Evolutionary conservation across 148 eudicot genomes (phyloP).

Genomic region (Rhododendron williamsianum): DNA sequence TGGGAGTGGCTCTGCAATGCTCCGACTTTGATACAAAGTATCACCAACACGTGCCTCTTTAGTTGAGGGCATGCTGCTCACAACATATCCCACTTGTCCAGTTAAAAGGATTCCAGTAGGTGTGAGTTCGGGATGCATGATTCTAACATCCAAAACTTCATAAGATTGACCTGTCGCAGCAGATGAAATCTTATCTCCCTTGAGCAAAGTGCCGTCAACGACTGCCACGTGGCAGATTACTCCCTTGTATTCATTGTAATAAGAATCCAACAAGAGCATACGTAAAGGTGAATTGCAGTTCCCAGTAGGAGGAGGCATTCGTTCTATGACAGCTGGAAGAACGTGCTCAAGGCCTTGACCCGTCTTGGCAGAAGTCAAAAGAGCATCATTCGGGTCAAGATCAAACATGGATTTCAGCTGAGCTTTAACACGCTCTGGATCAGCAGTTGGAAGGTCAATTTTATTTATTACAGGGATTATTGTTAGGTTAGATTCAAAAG

Average conservation of each 20-base stretch:
- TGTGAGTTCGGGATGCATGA: slow-evolving; percentile 92
- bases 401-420: slow-evolving; percentile 94
- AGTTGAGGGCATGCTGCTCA: slow-evolving; percentile 91
- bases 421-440: slow-evolving; percentile 81
- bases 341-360: slow-evolving; percentile 89
- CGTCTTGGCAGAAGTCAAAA: slow-evolving; percentile 91
- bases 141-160: slow-evolving; percentile 86
- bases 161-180: slow-evolving; percentile 84
- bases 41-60: slow-evolving; percentile 95
- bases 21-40: slow-evolving; percentile 56
- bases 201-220: slow-evolving; percentile 75
- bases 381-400: slow-evolving; percentile 70
- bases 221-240: slow-evolving; percentile 95
- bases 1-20: slow-evolving; percentile 74
- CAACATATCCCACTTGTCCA: slow-evolving; percentile 93
- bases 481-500: slow-evolving; percentile 77
- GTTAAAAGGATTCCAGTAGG: slow-evolving; percentile 82
- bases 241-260: slow-evolving; percentile 94
- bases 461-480: slow-evolving; percentile 89
- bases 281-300: slow-evolving; percentile 49
- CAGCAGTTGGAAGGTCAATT: slow-evolving; percentile 97
- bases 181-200: slow-evolving; percentile 82
- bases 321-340: slow-evolving; percentile 84
- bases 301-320: slow-evolving; percentile 92
- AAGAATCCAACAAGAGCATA: slow-evolving; percentile 90